Evolutionary conservation across 2,329 filamentous ascomycete species (phyloP), one percentile per base, ranked within the genome.

Genomic region (Trichoderma simmonsii): DNA sequence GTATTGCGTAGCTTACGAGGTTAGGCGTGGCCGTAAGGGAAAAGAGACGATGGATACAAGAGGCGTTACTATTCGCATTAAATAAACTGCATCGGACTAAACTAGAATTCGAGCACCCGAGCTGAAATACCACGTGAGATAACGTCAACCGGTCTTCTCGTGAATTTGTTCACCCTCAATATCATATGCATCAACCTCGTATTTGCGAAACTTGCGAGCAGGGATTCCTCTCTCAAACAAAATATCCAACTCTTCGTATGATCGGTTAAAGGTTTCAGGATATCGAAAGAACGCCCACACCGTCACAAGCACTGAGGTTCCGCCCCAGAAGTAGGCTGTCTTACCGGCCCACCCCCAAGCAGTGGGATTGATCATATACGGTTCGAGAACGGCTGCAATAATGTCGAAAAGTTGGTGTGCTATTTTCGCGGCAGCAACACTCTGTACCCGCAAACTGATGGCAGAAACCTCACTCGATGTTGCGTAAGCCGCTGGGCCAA

Each of bases 401-500:
- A 89, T 86, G 73, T 85, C 85, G 76, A 82, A 82, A 12, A 86
- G 80, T 64, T 88, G 81, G 70, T 81, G 80, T 0, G 78, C 78
- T 0, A 79, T 77, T 14, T 86, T 81, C 1, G 86, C 85, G 63
- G 89, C 79, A 3, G 87, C 86, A 14, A 88, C 85, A 1, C 86
- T 87, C 80, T 88, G 88, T 34, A 84, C 82, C 73, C 86, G 85
- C 48, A 89, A 83, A 9, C 87, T 83, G 0, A 85, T 85, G 0
- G 86, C 87, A 0, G 86, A 86, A 4, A 86, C 82, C 74, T 89
- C 87, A 0, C 86, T 83, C 12, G 88, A 76, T 32, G 89, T 79
- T 1, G 83, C 83, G 77, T 88, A 89, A 5, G 85, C 85, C 8
- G 88, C 83, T 0, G 87, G 87, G 0, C 87, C 88, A 14, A 89